These are phyloP conservation scores for Penicillium sp. DNA, from an alignment of 2,329 filamentous ascomycete genomes.

Conservation along the genomic window DNA sequence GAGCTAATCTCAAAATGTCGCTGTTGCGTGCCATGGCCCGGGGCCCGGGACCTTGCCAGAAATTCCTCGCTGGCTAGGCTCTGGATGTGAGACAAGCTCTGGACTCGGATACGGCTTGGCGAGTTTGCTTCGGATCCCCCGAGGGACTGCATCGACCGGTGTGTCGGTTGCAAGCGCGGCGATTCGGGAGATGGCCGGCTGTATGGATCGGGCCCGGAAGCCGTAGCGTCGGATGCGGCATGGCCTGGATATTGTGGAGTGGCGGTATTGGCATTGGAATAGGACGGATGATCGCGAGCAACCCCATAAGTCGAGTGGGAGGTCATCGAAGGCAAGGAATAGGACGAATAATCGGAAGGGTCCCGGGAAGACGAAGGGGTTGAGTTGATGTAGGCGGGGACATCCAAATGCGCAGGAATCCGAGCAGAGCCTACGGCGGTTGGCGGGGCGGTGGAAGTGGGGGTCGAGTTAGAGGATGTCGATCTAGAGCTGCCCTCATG, in stretches of 20 bases:
- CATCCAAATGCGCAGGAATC: conserved; percentile 29
- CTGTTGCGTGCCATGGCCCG: conserved; percentile 46
- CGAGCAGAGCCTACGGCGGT: conserved; percentile 31
- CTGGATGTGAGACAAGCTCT: conserved; percentile 85
- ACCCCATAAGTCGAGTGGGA: conserved; percentile 35
- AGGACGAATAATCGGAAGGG: conserved; percentile 20
- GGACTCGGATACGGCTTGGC: conserved; percentile 67
- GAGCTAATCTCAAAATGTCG: conserved; percentile 87
- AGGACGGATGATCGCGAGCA: conserved; percentile 14
- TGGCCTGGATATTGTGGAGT: conserved; percentile 18
- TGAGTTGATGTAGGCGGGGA: conserved; percentile 35
- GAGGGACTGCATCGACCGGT: conserved; percentile 42
- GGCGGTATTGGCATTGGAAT: conserved; percentile 17
- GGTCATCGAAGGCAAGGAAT: conserved; percentile 46
- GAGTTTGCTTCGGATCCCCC: conserved; percentile 43
- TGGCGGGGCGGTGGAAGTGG: conserved; percentile 37
- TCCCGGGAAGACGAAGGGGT: conserved; percentile 23
- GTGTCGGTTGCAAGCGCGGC: conserved; percentile 44
- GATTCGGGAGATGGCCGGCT: conserved; percentile 42
- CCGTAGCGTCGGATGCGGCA: conserved; percentile 21
- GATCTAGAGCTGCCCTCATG: conserved; percentile 29
- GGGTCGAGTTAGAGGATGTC: conserved; percentile 31
- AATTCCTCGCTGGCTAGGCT: conserved; percentile 77
- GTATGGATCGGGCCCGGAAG: conserved; percentile 24
- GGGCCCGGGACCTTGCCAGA: conserved; percentile 46